These are phyloP conservation scores for Ustilago curta DNA, from an alignment of 1,284 basidiomycete species.

Conservation along the genomic window DNA sequence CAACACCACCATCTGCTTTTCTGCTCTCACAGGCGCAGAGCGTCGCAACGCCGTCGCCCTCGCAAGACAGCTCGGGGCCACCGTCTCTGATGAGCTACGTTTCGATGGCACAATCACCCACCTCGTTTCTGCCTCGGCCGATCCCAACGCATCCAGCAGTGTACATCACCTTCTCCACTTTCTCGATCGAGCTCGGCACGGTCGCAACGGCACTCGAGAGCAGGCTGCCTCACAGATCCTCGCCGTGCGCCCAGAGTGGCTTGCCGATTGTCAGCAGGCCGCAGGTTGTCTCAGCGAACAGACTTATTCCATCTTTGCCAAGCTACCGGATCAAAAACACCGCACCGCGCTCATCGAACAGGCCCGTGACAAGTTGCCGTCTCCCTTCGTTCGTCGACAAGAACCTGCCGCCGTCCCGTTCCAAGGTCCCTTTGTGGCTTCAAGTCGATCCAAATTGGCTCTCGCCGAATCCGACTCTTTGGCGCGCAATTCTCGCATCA, in stretches of 20 bases:
- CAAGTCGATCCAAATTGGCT: constrained; percentile 18
- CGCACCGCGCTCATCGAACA: constrained; percentile 29
- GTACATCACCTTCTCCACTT: constrained; percentile 47
- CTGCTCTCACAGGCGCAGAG: constrained; percentile 63
- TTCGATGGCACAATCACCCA: constrained; percentile 70
- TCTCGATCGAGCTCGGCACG: constrained; percentile 70
- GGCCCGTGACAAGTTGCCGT: constrained; percentile 33
- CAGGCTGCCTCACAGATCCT: constrained; percentile 76
- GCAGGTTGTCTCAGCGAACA: constrained; percentile 72
- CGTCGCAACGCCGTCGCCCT: constrained; percentile 31
- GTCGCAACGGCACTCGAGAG: constrained; percentile 77
- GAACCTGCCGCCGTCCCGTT: constrained; percentile 17
- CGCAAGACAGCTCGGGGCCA: constrained; percentile 35
- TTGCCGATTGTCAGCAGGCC: constrained; percentile 81
- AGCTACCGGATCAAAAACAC: constrained; percentile 16
- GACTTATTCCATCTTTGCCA: constrained; percentile 51
- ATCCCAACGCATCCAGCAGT: constrained; percentile 74
- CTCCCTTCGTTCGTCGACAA: constrained; percentile 34
- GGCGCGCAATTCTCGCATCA: not conserved
- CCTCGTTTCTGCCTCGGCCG: constrained; percentile 71
- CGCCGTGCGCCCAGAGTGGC: constrained; percentile 86
- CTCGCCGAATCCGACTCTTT: constrained; percentile 9
- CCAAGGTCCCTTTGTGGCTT: constrained; percentile 34
- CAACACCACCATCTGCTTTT: constrained; percentile 76
- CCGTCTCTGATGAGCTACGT: constrained; percentile 56